Percentiles rank a stretch among this genome's conserved stretches.
phyloP scores from a whole-genome alignment of 2,329 filamentous ascomycete species.

The Cercospora janseana region DNA sequence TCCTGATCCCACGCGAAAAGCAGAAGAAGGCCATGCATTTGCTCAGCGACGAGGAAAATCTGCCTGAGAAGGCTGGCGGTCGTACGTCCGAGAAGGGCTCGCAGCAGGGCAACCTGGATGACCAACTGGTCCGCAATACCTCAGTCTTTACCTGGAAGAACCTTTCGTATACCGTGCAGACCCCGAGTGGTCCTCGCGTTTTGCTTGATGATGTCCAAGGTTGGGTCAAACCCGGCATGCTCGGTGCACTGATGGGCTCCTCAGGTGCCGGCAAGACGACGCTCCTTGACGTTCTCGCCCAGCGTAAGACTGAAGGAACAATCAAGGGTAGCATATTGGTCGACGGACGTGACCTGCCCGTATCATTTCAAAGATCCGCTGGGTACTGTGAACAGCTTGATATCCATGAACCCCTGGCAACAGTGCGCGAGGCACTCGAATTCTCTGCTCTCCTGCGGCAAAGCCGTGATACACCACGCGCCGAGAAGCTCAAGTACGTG shows the following conservation, averaged over 20 bases:
- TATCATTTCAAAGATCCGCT: slow-evolving; percentile 53
- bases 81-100: slow-evolving; percentile 11
- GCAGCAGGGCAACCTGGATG: slow-evolving; percentile 19
- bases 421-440: slow-evolving; percentile 63
- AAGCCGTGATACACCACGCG: slow-evolving; percentile 53
- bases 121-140: slow-evolving; percentile 57
- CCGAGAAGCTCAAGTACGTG: slow-evolving; percentile 67
- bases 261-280: slow-evolving; percentile 57
- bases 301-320: slow-evolving; percentile 47
- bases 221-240: slow-evolving; percentile 71
- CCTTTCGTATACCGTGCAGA: slow-evolving; percentile 71
- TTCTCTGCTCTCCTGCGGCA: slow-evolving; percentile 67
- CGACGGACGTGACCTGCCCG: slow-evolving; percentile 42
- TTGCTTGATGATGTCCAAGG: slow-evolving; percentile 64
- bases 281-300: slow-evolving; percentile 42
- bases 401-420: slow-evolving; percentile 64
- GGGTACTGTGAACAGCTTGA: slow-evolving; percentile 64
- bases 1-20: slow-evolving; percentile 63
- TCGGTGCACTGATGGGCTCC: slow-evolving; percentile 78
- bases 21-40: slow-evolving; percentile 40
- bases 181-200: slow-evolving; percentile 44
- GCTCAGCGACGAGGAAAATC: slow-evolving; percentile 23
- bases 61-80: slow-evolving; percentile 17
- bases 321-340: slow-evolving; percentile 48
- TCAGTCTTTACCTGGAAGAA: slow-evolving; percentile 81